Evolutionary conservation across 2,329 filamentous ascomycete species (phyloP), one percentile per base, ranked within the genome.

Genomic region (Pseudogymnoascus sp.): DNA sequence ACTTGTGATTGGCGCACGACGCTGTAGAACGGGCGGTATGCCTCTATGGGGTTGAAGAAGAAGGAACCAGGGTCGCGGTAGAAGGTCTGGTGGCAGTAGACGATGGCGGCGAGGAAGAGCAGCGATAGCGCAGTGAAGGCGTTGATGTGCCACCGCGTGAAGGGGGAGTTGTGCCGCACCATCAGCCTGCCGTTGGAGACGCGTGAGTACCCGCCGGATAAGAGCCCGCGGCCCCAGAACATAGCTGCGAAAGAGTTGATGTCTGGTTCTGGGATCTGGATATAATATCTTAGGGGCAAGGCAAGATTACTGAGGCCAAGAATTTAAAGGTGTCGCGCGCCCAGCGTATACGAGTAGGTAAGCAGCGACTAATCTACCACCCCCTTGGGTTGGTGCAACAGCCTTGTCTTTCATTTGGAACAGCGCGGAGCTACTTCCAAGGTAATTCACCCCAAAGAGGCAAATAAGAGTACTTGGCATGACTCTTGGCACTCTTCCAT

Each of bases 51-150:
- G 47, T 72, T 64, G 64, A 74, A 74, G 62, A 74, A 73, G 34
- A 66, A 63, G 34, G 72, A 74, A 1, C 71, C 72, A 7, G 72
- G 72, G 62, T 74, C 73, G 12, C 68, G 68, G 60, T 66, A 68
- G 61, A 65, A 69, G 31, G 66, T 42, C n/a, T 60, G 31, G 61
- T 68, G 67, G 60, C 66, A 68, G 60, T 70, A 72, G 31, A 68
- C 65, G 54, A 71, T 60, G 1, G 70, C 57, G 21, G 71, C 39
- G 29, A 71, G 60, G 62, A 71, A 73, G 21, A 69, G 54, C 26
- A 70, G n/a, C 18, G 40, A 42, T 16, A 66, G 29, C 1, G 51
- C 26, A 8, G 29, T n/a, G 51, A 57, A 31, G 51, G 29, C 29
- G 10, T 57, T 57, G 51, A 57, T 57, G 51, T 57, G 51, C 51